phyloP scores from a whole-genome alignment of 2,329 filamentous ascomycete genomes.

The Botrytis elliptica region DNA sequence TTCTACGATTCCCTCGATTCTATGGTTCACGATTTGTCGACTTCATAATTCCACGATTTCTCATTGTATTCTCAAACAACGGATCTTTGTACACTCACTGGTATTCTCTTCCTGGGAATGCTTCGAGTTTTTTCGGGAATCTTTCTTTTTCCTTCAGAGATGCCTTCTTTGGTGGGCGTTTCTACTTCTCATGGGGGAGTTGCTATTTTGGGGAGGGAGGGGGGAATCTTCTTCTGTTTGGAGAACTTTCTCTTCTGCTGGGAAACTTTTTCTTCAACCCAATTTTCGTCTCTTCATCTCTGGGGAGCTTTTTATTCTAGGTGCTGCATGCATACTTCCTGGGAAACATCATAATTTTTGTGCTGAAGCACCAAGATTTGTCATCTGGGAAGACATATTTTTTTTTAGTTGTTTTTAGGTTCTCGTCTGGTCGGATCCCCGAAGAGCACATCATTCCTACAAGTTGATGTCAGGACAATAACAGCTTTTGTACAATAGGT shows the following conservation, averaged over 20 bases:
- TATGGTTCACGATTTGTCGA: neutral
- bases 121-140: neutral
- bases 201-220: neutral
- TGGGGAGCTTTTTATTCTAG: neutral
- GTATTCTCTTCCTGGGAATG: neutral
- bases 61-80: neutral
- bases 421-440: neutral
- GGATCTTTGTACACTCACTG: neutral
- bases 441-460: neutral
- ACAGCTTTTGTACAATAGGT: neutral
- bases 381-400: neutral
- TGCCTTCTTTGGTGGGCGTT: neutral
- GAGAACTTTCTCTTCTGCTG: neutral
- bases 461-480: neutral
- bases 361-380: neutral
- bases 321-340: neutral
- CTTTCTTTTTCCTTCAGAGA: neutral
- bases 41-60: neutral
- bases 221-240: neutral
- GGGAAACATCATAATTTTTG: neutral
- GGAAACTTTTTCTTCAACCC: neutral
- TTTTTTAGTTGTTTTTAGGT: neutral
- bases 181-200: neutral
- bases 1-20: neutral
- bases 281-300: neutral